A percentile compares a stretch with the other conserved stretches of the same genome.
Evolutionary conservation across 306 rosid genomes (phyloP).

Genomic region (Lagenaria siceraria): DNA sequence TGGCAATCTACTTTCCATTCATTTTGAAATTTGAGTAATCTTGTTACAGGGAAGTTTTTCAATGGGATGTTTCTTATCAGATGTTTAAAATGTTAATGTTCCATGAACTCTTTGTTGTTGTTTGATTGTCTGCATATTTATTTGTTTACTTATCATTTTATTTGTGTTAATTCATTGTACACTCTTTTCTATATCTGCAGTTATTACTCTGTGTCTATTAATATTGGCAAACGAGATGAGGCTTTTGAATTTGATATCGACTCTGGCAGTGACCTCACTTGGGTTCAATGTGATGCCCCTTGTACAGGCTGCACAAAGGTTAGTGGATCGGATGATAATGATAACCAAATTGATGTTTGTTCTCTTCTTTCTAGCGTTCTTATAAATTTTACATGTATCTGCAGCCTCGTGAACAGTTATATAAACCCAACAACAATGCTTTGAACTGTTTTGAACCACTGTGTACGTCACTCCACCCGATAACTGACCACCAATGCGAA

Average conservation of each 20-base stretch:
- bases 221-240: slow-evolving; percentile 54
- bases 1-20: background rate
- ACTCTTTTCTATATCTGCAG: slow-evolving; percentile 22
- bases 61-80: background rate
- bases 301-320: slow-evolving; percentile 64
- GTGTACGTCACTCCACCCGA: slow-evolving; percentile 24
- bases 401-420: slow-evolving; percentile 40
- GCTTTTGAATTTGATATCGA: slow-evolving; percentile 57
- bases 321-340: background rate
- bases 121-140: background rate
- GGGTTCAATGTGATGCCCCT: slow-evolving; percentile 85
- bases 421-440: slow-evolving; percentile 36
- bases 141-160: background rate
- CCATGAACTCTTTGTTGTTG: background rate
- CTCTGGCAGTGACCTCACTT: slow-evolving; percentile 83
- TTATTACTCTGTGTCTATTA: slow-evolving; percentile 30
- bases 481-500: background rate
- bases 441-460: slow-evolving; percentile 36
- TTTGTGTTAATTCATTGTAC: background rate
- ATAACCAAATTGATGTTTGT: background rate
- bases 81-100: background rate
- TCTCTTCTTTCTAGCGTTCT: background rate
- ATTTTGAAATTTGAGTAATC: background rate
- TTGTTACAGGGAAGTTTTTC: background rate
- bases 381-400: background rate